Evolutionary conservation across 495 filamentous ascomycete genomes (phyloP).

Genomic region (Cudoniella acicularis): DNA sequence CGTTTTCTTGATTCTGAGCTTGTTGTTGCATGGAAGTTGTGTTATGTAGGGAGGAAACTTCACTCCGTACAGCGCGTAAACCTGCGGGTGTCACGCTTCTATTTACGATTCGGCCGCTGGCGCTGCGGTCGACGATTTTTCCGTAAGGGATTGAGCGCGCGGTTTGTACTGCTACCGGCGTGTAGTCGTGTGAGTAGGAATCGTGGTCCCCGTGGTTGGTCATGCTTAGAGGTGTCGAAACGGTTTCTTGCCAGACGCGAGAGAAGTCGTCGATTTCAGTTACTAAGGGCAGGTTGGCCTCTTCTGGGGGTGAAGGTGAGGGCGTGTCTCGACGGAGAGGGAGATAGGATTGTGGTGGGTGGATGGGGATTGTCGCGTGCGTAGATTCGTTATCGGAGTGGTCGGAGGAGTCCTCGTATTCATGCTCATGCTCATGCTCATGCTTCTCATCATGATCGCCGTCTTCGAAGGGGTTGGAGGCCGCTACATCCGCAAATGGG

Average conservation of each 20-base stretch:
- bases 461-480: not conserved
- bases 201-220: not conserved
- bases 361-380: not conserved
- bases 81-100: too few relatives aligned
- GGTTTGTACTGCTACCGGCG: not conserved
- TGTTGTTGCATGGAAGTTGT: too few relatives aligned
- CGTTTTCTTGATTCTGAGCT: too few relatives aligned
- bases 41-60: too few relatives aligned
- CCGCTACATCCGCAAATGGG: not conserved
- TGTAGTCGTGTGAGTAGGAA: not conserved
- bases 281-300: not conserved
- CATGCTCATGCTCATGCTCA: too few relatives aligned
- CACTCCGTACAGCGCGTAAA: too few relatives aligned
- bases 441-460: too few relatives aligned
- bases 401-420: not conserved
- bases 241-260: conserved; percentile 4
- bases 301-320: not conserved
- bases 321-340: not conserved
- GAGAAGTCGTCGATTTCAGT: conserved; percentile 19
- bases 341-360: not conserved
- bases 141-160: too few relatives aligned
- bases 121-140: too few relatives aligned
- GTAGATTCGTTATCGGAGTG: not conserved
- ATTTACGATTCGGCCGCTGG: too few relatives aligned
- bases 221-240: not conserved